A percentile compares a stretch with the other conserved stretches of the same genome.
phyloP scores from a whole-genome alignment of 2,329 filamentous ascomycete genomes.

The Xylaria sp. region DNA sequence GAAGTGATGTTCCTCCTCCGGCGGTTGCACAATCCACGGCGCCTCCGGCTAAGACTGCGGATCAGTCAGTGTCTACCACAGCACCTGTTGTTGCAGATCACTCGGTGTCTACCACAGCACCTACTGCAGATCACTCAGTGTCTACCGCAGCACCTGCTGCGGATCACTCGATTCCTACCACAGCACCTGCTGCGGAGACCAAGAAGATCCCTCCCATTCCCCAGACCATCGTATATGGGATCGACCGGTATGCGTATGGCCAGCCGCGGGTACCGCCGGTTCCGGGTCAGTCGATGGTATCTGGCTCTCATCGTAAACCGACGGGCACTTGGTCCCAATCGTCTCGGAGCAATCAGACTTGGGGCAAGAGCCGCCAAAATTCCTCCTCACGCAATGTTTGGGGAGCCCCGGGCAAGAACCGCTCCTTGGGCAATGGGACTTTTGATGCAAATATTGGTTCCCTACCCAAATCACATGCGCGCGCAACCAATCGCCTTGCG shows the following conservation, averaged over 20 bases:
- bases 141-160: no score
- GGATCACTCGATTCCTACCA: no score
- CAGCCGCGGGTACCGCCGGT: conserved; percentile 8
- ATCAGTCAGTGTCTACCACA: conserved; percentile 30
- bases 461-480: no score
- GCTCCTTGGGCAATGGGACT: conserved; percentile 71
- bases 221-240: not conserved
- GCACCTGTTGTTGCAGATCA: not conserved
- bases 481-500: conserved; percentile 35
- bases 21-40: conserved; percentile 20
- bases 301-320: conserved; percentile 31
- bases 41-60: conserved; percentile 23
- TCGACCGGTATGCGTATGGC: conserved; percentile 9
- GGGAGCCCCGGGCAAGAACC: conserved; percentile 67
- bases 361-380: conserved; percentile 43
- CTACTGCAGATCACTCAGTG: no score
- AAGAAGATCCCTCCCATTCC: no score
- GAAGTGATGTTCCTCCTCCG: conserved; percentile 22
- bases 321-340: conserved; percentile 27
- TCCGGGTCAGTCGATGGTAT: conserved; percentile 9
- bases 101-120: no score
- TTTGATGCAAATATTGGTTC: conserved; percentile 46
- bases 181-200: no score
- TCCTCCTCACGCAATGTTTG: conserved; percentile 58
- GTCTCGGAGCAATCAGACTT: conserved; percentile 40